Base-by-base conservation (phyloP, 805 yeast species). In the Wickerhamiella shivajii region DNA sequence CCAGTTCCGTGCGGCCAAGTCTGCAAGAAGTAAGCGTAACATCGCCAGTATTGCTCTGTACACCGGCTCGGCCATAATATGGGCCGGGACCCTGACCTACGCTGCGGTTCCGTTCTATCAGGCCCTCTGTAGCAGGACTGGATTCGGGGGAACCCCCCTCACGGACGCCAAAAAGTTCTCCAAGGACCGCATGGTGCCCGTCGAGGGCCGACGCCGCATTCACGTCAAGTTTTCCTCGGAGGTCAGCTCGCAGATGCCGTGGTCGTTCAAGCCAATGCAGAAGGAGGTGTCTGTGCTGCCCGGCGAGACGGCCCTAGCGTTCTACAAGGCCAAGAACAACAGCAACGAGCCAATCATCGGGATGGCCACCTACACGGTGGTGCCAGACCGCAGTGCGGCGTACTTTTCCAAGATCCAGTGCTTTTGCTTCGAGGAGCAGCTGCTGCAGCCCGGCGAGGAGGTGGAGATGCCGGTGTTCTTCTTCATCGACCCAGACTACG, bases 401-500 rank as follows among this genome's bases (percentile, higher is more conserved):
- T 90, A 87, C 57, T 90, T 90, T 62, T 83, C 83, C 61, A 90
- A 90, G 57, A 90, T 90, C 49, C 98, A 90, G 56, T 90, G 98
- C 56, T 90, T 90, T 60, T 90, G 98, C 52, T 90, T 90, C 51
- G 98, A 90, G 60, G 98, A 90, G 54, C 98, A 90, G 56, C 70
- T 80, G 55, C 63, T 90, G 43, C 67, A 74, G 36, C 94, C 96
- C 2, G 96, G 96, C 6, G 98, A 90, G 57, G 96, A 90, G 52
- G 93, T 90, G 12, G 98, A 90, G 52, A 90, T 90, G 98, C 98
- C 98, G 0, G 81, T 90, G 6, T 90, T 90, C 60, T 90, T 85
- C 67, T 85, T 85, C 56, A 80, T 85, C 28, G 97, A 85, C 52
- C 97, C 97, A 0, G 97, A 85, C 44, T 87, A 78, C 56, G 90